phyloP scores from a whole-genome alignment of 225 moss, liverwort and hornwort genomes.

The Rhytidiadelphus loreus region DNA sequence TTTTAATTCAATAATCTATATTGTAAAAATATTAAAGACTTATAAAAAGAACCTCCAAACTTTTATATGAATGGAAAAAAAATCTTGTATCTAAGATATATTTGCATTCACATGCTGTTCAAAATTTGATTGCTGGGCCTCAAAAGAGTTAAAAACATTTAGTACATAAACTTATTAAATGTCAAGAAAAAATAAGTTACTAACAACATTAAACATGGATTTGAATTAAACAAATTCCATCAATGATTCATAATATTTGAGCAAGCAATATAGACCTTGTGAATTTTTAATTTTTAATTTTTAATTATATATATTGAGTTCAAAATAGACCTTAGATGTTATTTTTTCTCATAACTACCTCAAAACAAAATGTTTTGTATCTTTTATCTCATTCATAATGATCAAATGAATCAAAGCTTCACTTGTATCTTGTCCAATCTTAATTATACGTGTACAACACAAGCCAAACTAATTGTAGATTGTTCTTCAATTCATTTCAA shows the following conservation, averaged over 20 bases:
- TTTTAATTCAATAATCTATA: no score
- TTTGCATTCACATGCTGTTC: neutral
- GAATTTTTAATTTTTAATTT: neutral
- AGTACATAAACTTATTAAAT: neutral
- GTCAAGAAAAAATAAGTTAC: neutral
- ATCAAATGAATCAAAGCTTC: neutral
- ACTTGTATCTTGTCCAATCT: no score
- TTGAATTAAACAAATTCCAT: neutral
- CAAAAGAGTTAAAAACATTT: neutral
- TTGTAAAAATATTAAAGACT: neutral
- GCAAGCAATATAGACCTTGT: no score
- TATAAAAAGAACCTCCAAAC: neutral
- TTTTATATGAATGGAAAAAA: neutral
- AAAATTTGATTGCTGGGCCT: neutral
- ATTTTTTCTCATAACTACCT: neutral
- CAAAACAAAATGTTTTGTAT: neutral
- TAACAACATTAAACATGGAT: neutral
- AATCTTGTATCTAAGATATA: neutral
- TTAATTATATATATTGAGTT: no score
- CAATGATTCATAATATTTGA: fast-evolving
- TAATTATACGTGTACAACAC: no score
- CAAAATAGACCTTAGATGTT: neutral
- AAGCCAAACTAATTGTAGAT: no score
- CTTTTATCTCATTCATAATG: neutral
- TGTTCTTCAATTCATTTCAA: neutral